These are phyloP conservation scores for Candida maesae DNA, from an alignment of 805 yeast species.

Conservation along the genomic window DNA sequence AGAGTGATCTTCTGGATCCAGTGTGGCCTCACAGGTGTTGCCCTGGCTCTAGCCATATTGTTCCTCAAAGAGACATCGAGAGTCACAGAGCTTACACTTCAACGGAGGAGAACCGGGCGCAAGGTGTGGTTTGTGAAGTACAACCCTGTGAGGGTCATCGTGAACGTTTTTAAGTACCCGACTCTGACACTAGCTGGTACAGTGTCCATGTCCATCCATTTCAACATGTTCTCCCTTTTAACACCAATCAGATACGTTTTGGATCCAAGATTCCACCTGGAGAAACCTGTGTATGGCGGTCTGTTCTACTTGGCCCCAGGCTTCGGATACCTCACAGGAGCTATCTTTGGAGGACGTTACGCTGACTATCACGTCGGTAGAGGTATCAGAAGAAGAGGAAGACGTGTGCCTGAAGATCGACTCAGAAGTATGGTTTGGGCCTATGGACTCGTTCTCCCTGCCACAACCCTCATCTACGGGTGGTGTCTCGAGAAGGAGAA, in stretches of 20 bases:
- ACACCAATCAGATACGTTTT: constrained; percentile 56
- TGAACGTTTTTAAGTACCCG: constrained; percentile 38
- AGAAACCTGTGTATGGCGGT: constrained; percentile 46
- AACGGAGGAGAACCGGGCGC: constrained; percentile 27
- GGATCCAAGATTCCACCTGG: constrained; percentile 50
- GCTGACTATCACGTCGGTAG: constrained; percentile 46
- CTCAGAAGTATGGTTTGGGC: constrained; percentile 38
- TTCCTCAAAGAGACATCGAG: constrained; percentile 44
- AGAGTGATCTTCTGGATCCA: constrained; percentile 49
- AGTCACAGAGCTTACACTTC: constrained; percentile 11
- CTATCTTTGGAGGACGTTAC: constrained; percentile 48
- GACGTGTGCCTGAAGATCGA: constrained; percentile 51
- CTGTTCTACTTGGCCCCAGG: constrained; percentile 58
- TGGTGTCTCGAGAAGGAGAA: constrained; percentile 29
- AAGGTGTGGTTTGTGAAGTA: constrained; percentile 39
- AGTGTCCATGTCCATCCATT: constrained; percentile 38
- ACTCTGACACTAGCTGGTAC: constrained; percentile 42
- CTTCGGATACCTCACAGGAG: constrained; percentile 47
- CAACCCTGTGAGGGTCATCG: constrained; percentile 44
- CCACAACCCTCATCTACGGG: constrained; percentile 42
- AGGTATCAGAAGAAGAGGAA: constrained; percentile 36
- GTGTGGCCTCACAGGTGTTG: constrained; percentile 39
- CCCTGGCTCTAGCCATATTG: constrained; percentile 33
- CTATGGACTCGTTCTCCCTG: constrained; percentile 39
- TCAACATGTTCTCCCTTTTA: constrained; percentile 47